These are phyloP conservation scores for Haplographium delicatum DNA, from an alignment of 495 filamentous ascomycete genomes.

Conservation along the genomic window DNA sequence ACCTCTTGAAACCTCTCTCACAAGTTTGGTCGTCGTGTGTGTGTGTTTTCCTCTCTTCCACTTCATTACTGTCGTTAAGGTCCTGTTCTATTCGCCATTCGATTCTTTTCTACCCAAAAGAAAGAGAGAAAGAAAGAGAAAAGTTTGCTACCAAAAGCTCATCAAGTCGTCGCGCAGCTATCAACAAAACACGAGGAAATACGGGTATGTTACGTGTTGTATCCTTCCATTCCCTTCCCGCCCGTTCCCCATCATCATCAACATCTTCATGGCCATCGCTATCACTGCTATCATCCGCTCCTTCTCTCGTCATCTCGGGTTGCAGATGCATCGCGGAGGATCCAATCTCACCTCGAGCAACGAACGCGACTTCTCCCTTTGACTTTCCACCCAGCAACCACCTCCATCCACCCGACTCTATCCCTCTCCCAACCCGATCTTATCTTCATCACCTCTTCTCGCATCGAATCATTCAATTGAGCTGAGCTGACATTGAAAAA, in stretches of 20 bases:
- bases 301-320: background rate
- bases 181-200: constrained; percentile 8
- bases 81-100: constrained; percentile 7
- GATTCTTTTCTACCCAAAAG: background rate
- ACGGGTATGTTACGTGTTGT: constrained; percentile 16
- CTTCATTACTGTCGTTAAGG: constrained; percentile 26
- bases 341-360: background rate
- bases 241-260: background rate
- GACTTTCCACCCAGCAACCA: background rate
- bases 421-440: background rate
- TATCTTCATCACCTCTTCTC: background rate
- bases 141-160: background rate
- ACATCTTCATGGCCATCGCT: background rate
- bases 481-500: constrained; percentile 16
- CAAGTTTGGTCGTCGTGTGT: constrained; percentile 8
- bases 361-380: constrained; percentile 2
- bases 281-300: background rate
- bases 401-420: background rate
- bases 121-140: background rate
- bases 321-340: background rate
- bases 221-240: background rate
- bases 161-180: background rate
- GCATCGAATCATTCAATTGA: constrained; percentile 21
- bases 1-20: constrained; percentile 11
- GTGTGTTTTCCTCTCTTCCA: constrained; percentile 8